Evolutionary conservation across 495 filamentous ascomycete genomes (phyloP), one percentile per base, ranked within the genome.

Genomic region (Aspergillus egyptiacus): DNA sequence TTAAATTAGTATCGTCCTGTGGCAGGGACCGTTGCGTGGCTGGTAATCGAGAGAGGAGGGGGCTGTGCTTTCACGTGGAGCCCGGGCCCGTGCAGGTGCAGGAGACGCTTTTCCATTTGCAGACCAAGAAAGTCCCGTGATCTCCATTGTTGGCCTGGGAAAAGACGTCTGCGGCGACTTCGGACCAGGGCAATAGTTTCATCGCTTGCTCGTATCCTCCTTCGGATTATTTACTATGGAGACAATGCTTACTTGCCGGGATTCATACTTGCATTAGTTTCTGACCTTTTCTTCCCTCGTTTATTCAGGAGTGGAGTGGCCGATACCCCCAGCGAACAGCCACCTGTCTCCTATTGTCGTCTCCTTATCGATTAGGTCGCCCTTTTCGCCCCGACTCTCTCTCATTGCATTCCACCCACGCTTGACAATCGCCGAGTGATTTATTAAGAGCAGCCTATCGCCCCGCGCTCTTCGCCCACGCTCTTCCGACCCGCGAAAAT

Each of bases 301-400:
- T 45, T 15, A 9, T 17, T 20, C 48, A n/a, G n/a, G n/a, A n/a
- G 24, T 31, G 14, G 34, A 38, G 33, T 36, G n/a, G 33, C 17
- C 39, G 31, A 44, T 38, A 42, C 41, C 41, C n/a, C 19, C 35
- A 40, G 48, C 58, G 52, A 63, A 33, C 57, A 59, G 56, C 57
- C 60, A 64, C 56, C n/a, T n/a, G 53, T 61, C 52, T 57, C 44
- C 55, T 45, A 51, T 58, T 56, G 49, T 56, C 54, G 50, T 46
- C 53, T 54, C 55, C 56, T 62, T 62, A 62, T 62, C 59, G 59
- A 62, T 59, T 59, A 62, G 56, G 42, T 46, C 48, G 13, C 47
- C 34, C 34, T 48, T 47, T 43, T 40, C 39, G 22, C 43, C 31
- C 20, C n/a, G n/a, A n/a, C n/a, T 20, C 19, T 3, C 28, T 34